A percentile compares a stretch with the other conserved stretches of the same genome.
Conservation (phyloP, 2,329 filamentous ascomycete genomes). For the Nemania serpens region DNA sequence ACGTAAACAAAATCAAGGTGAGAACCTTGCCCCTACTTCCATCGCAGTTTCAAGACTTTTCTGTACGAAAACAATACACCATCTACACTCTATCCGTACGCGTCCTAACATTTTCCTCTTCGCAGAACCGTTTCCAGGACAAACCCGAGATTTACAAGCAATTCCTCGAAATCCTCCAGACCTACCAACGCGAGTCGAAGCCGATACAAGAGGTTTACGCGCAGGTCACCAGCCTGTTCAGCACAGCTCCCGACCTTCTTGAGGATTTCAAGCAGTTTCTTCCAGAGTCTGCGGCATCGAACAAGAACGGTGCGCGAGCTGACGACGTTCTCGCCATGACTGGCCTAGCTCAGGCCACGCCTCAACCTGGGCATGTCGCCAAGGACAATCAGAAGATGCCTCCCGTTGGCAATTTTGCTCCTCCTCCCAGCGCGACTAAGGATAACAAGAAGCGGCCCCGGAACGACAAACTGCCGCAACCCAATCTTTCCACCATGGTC, state of each 20-base stretch:
- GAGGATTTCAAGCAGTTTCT: slow-evolving; percentile 99
- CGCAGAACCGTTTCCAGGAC: slow-evolving; percentile 90
- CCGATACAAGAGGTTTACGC: slow-evolving; percentile 98
- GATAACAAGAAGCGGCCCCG: slow-evolving; percentile 88
- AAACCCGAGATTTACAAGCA: slow-evolving; percentile 99
- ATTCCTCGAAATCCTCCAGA: slow-evolving; percentile 96
- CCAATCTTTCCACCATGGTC: slow-evolving; percentile 51
- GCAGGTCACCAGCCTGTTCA: slow-evolving; percentile 93
- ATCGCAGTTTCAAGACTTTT: slow-evolving; percentile 23
- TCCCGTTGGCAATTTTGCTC: slow-evolving; percentile 92
- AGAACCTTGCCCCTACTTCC: slow-evolving; percentile 40
- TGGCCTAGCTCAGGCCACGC: slow-evolving; percentile 54
- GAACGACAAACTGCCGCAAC: slow-evolving; percentile 57
- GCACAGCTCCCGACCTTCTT: slow-evolving; percentile 87
- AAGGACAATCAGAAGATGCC: slow-evolving; percentile 79
- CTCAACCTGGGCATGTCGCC: slow-evolving; percentile 54
- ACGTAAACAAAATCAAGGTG: slow-evolving; percentile 99
- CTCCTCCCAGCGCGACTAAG: slow-evolving; percentile 78
- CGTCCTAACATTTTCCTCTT: slow-evolving; percentile 18
- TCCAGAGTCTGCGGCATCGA: slow-evolving; percentile 76
- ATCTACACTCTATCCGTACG: slow-evolving; percentile 7
- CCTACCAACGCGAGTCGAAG: slow-evolving; percentile 96
- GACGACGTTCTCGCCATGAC: slow-evolving; percentile 68
- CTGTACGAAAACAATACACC: slow-evolving; percentile 23
- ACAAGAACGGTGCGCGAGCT: slow-evolving; percentile 63